Percentiles rank a stretch among this genome's conserved stretches.
phyloP scores from a whole-genome alignment of 75 land plant genomes.

The Selaginella tamariscina region DNA sequence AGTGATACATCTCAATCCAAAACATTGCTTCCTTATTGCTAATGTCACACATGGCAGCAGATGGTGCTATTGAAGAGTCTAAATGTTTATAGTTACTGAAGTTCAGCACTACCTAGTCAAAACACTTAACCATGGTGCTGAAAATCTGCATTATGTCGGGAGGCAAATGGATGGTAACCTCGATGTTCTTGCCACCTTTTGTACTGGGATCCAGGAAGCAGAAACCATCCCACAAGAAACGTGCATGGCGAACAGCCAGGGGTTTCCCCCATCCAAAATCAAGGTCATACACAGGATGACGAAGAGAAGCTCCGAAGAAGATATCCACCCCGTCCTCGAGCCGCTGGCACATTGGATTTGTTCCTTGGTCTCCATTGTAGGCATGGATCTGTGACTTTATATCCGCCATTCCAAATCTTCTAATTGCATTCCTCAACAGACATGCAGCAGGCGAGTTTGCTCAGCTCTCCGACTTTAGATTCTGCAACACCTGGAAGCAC shows the following conservation, averaged over 20 bases:
- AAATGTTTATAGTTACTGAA: too few relatives aligned
- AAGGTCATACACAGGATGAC: conserved; percentile 53
- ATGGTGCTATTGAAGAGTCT: too few relatives aligned
- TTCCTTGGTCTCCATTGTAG: conserved; percentile 21
- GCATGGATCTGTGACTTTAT: neutral
- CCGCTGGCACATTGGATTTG: conserved; percentile 35
- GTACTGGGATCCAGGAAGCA: neutral
- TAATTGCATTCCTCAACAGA: conserved; percentile 15
- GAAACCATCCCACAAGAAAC: neutral
- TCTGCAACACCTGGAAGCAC: conserved; percentile 47
- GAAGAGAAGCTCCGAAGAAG: conserved; percentile 54
- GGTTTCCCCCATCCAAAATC: conserved; percentile 68
- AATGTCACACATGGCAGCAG: too few relatives aligned
- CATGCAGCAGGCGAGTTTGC: conserved; percentile 30
- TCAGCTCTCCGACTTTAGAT: conserved; percentile 36
- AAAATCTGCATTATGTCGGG: neutral
- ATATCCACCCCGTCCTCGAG: conserved; percentile 48
- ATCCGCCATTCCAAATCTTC: neutral
- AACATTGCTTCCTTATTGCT: too few relatives aligned
- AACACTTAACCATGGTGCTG: too few relatives aligned
- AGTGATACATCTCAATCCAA: too few relatives aligned
- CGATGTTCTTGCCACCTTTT: neutral
- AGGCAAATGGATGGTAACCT: neutral
- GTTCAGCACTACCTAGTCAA: too few relatives aligned
- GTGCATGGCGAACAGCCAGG: conserved; percentile 31